These are phyloP conservation scores for Fusarium sp. DNA, from an alignment of 2,329 filamentous ascomycete genomes.

Conservation along the genomic window DNA sequence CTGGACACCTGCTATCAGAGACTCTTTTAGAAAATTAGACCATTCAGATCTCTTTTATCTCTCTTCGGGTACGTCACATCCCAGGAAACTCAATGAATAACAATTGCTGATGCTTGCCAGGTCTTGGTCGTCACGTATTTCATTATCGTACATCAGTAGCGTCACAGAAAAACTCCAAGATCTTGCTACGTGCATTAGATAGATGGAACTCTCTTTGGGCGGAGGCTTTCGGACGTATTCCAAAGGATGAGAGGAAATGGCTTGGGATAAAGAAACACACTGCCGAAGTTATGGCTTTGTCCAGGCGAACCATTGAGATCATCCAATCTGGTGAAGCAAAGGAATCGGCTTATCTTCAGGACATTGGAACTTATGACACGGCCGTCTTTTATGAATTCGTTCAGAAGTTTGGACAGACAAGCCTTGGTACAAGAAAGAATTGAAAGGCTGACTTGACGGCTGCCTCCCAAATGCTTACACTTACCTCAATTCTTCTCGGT, in stretches of 20 bases:
- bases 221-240: not conserved
- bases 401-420: not conserved
- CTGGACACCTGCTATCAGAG: not conserved
- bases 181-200: constrained; percentile 2
- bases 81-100: fast-evolving
- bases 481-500: not conserved
- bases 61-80: not conserved
- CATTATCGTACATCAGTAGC: constrained; percentile 9
- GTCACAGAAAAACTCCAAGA: not conserved
- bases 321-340: not conserved
- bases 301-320: constrained; percentile 1
- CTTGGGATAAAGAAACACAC: constrained; percentile 17
- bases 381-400: constrained; percentile 15
- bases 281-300: constrained; percentile 10
- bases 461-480: not conserved
- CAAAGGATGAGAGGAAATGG: not conserved
- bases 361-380: constrained; percentile 8
- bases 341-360: constrained; percentile 1
- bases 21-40: not conserved
- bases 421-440: too few relatives aligned
- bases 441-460: not conserved
- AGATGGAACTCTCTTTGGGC: constrained; percentile 27
- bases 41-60: constrained; percentile 1
- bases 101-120: not conserved
- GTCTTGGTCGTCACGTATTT: constrained; percentile 6